Percentiles rank a stretch among this genome's conserved stretches.
Conservation (phyloP, 345 rosid species). For the Pseudoturritis turrita region DNA sequence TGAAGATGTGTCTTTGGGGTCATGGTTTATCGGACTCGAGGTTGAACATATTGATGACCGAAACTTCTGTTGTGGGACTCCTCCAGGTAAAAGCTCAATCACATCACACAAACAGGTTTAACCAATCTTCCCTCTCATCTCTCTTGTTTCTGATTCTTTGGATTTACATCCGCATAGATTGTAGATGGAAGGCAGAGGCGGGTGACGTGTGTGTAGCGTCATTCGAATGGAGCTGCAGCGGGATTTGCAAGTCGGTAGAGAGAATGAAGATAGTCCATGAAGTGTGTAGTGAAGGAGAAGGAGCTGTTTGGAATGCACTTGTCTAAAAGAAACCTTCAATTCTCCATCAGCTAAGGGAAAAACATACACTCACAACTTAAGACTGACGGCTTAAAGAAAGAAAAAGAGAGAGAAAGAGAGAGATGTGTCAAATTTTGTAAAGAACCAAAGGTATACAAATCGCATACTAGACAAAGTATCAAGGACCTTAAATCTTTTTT, state of each 20-base stretch:
- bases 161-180: slow-evolving; percentile 42
- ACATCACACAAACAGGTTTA: slow-evolving; percentile 4
- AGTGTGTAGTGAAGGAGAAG: slow-evolving; percentile 89
- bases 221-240: slow-evolving; percentile 98
- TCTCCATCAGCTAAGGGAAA: not conserved
- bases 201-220: slow-evolving; percentile 86
- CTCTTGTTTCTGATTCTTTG: slow-evolving; percentile 1
- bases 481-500: not conserved
- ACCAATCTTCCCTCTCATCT: not conserved
- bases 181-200: slow-evolving; percentile 97
- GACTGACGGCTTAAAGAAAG: not conserved
- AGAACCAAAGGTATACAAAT: slow-evolving; percentile 18
- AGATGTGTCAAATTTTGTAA: slow-evolving; percentile 22
- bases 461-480: not conserved
- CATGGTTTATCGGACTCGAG: slow-evolving; percentile 98
- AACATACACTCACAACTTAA: not conserved
- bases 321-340: slow-evolving; percentile 6
- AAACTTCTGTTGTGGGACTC: slow-evolving; percentile 91
- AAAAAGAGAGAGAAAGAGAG: not conserved
- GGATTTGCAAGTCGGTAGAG: slow-evolving; percentile 95
- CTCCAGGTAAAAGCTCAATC: slow-evolving; percentile 59
- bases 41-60: slow-evolving; percentile 92
- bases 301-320: slow-evolving; percentile 74
- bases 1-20: slow-evolving; percentile 91
- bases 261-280: slow-evolving; percentile 75